These are phyloP conservation scores for Elsinoe perseae DNA, from an alignment of 2,329 filamentous ascomycete genomes.

Conservation along the genomic window DNA sequence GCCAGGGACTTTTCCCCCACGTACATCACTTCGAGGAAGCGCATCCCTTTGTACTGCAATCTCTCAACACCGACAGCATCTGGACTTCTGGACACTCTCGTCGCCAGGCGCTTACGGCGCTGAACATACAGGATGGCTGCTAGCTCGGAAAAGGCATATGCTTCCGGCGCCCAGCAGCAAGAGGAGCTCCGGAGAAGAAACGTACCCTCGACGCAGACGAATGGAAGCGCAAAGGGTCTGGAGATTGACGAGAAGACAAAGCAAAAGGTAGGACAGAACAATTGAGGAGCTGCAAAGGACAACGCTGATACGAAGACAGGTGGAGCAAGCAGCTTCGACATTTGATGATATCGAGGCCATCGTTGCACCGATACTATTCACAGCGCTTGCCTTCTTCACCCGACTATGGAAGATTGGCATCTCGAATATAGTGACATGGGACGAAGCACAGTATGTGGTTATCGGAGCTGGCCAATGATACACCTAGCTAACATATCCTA, in stretches of 20 bases:
- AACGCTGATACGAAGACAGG: slow-evolving; percentile 22
- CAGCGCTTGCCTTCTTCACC: slow-evolving; percentile 56
- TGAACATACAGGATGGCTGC: slow-evolving; percentile 23
- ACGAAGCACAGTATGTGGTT: slow-evolving; percentile 62
- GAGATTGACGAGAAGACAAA: slow-evolving; percentile 40
- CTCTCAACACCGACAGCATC: neutral
- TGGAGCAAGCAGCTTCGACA: slow-evolving; percentile 52
- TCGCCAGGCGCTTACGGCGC: slow-evolving; percentile 4
- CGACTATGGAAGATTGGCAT: slow-evolving; percentile 60
- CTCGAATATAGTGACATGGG: slow-evolving; percentile 67
- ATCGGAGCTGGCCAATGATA: neutral
- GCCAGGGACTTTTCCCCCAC: slow-evolving; percentile 15
- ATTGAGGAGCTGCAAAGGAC: too few species aligned
- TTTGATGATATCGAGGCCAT: slow-evolving; percentile 57
- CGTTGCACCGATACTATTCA: slow-evolving; percentile 57
- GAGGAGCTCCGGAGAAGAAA: slow-evolving; percentile 42
- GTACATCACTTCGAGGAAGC: neutral
- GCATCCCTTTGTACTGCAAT: neutral
- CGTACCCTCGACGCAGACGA: slow-evolving; percentile 29
- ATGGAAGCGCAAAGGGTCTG: slow-evolving; percentile 28
- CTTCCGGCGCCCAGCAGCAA: slow-evolving; percentile 36
- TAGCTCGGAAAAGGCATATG: slow-evolving; percentile 15
- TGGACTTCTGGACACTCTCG: neutral
- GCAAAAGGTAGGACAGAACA: slow-evolving; percentile 35
- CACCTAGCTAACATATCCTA: slow-evolving; percentile 29